Evolutionary conservation across 2,329 filamentous ascomycete species (phyloP).

Genomic region (Penicillium verrucosum): DNA sequence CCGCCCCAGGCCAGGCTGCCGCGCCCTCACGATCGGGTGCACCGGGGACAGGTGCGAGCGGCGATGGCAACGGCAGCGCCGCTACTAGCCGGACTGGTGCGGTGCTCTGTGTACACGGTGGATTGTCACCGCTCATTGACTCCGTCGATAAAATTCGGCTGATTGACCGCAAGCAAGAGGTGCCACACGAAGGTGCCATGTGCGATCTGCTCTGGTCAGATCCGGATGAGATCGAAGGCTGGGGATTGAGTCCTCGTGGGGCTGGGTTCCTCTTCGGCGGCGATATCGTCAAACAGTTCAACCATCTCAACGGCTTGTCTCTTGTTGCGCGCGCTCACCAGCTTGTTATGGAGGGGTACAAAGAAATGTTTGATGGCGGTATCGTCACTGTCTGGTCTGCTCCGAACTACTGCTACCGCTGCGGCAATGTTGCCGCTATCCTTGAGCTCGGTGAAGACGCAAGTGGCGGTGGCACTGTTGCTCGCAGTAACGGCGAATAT

Average conservation of each 20-base stretch:
- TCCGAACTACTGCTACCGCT: constrained; percentile 94
- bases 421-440: constrained; percentile 92
- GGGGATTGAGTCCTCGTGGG: constrained; percentile 89
- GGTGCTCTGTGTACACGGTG: constrained; percentile 92
- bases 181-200: constrained; percentile 98
- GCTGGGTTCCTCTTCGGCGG: constrained; percentile 94
- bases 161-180: constrained; percentile 94
- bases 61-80: constrained; percentile 56
- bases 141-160: constrained; percentile 93
- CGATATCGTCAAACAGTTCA: constrained; percentile 94
- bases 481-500: constrained; percentile 56
- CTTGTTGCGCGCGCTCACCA: constrained; percentile 94
- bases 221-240: constrained; percentile 95
- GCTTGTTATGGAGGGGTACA: constrained; percentile 98
- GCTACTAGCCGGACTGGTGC: constrained; percentile 64
- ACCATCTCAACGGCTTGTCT: constrained; percentile 86
- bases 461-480: constrained; percentile 67
- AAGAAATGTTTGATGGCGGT: constrained; percentile 95
- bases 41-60: constrained; percentile 75
- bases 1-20: constrained; percentile 39
- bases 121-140: constrained; percentile 85
- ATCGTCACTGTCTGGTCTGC: constrained; percentile 99
- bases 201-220: constrained; percentile 98
- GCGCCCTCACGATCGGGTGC: constrained; percentile 60
- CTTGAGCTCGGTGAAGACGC: constrained; percentile 88